Evolutionary conservation across 768 basidiomycete genomes (phyloP).

Genomic region (Naganishia vishniacii): DNA sequence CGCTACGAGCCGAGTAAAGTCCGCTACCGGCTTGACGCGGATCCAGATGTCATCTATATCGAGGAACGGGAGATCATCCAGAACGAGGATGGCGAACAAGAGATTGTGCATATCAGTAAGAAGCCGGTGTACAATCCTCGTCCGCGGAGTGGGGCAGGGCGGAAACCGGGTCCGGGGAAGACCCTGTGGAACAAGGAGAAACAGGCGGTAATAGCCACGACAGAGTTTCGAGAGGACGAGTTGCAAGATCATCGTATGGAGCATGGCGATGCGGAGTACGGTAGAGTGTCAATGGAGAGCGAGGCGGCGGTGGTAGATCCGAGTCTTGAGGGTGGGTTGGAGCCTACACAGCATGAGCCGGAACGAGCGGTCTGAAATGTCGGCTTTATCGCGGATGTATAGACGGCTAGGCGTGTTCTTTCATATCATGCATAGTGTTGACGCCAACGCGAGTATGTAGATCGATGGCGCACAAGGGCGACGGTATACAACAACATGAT

Average conservation of each 20-base stretch:
- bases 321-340: neutral
- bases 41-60: conserved; percentile 25
- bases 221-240: neutral
- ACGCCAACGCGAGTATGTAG: too few relatives aligned
- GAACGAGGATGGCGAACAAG: conserved; percentile 6
- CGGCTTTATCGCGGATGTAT: too few relatives aligned
- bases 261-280: neutral
- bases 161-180: conserved; percentile 9
- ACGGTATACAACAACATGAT: too few relatives aligned
- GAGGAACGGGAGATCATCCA: conserved; percentile 22
- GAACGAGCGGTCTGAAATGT: neutral
- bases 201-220: neutral
- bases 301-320: neutral
- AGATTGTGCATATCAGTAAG: conserved; percentile 20
- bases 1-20: conserved; percentile 20
- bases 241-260: neutral
- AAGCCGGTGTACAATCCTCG: conserved; percentile 23
- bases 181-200: too few relatives aligned
- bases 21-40: conserved; percentile 22
- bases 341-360: neutral
- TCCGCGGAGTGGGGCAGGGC: conserved; percentile 5
- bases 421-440: too few relatives aligned
- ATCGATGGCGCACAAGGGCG: too few relatives aligned
- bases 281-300: neutral
- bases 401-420: too few relatives aligned